A percentile compares a stretch with the other conserved stretches of the same genome.
Conservation (phyloP, 2,329 filamentous ascomycete species). For the Fusarium sp. region DNA sequence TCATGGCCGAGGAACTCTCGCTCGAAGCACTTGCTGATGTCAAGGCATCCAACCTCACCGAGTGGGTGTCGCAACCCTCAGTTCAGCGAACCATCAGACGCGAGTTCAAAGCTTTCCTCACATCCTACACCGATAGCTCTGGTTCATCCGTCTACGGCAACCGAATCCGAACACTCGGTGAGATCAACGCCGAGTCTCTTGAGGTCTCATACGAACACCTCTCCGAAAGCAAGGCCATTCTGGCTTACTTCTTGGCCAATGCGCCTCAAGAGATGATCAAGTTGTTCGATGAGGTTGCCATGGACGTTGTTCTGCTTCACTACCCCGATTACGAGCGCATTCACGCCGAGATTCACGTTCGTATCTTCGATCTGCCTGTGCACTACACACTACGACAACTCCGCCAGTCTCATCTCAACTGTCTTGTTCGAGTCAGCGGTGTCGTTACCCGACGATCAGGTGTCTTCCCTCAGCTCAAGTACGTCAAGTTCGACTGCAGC, state of each 20-base stretch:
- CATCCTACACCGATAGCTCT: conserved; percentile 90
- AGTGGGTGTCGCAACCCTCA: conserved; percentile 91
- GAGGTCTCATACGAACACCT: conserved; percentile 97
- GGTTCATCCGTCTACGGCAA: conserved; percentile 95
- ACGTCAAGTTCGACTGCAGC: conserved; percentile 96
- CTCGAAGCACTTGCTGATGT: conserved; percentile 92
- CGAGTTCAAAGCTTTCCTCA: conserved; percentile 97
- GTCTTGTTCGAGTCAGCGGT: conserved; percentile 90
- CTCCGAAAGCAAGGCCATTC: conserved; percentile 86
- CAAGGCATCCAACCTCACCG: conserved; percentile 90
- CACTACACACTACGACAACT: conserved; percentile 95
- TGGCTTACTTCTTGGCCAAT: conserved; percentile 96
- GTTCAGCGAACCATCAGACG: conserved; percentile 94
- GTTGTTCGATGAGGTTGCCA: conserved; percentile 95
- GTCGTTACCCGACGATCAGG: conserved; percentile 94
- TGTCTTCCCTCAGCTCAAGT: conserved; percentile 97
- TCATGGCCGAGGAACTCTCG: conserved; percentile 95
- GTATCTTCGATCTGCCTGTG: conserved; percentile 93
- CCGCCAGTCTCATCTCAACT: conserved; percentile 95
- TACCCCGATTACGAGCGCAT: conserved; percentile 98
- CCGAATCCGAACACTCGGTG: conserved; percentile 93
- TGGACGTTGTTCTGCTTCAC: conserved; percentile 94
- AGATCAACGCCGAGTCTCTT: conserved; percentile 94
- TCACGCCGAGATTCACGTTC: conserved; percentile 96
- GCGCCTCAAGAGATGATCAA: conserved; percentile 94